Percentiles rank a stretch among this genome's conserved stretches.
Evolutionary conservation across 2,329 filamentous ascomycete genomes (phyloP).

Genomic region (Calonectria honghensis): DNA sequence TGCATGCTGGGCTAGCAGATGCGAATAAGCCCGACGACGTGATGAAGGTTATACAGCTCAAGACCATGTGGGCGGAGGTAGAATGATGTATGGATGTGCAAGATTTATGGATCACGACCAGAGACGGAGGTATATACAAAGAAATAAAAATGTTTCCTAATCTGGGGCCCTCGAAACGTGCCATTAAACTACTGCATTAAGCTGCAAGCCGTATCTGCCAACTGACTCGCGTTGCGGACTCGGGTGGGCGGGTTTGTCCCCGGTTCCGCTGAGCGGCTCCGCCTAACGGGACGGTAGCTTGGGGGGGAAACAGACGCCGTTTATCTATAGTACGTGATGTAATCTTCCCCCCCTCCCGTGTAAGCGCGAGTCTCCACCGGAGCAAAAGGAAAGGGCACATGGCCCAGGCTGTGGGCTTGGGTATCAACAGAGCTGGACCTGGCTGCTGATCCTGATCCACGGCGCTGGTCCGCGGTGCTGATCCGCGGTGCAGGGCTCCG

Average conservation of each 20-base stretch:
- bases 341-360: background rate
- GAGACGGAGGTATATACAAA: background rate
- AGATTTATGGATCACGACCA: background rate
- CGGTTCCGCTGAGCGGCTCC: background rate
- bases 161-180: background rate
- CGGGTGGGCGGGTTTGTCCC: background rate
- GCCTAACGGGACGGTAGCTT: background rate
- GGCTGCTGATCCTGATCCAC: background rate
- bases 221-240: background rate
- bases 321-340: background rate
- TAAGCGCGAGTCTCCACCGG: background rate
- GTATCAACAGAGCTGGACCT: background rate
- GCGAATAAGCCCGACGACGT: constrained; percentile 54
- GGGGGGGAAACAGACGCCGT: background rate
- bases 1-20: constrained; percentile 57
- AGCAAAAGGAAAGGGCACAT: background rate
- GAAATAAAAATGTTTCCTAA: background rate
- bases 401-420: background rate
- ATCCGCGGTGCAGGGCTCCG: background rate
- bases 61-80: constrained; percentile 57
- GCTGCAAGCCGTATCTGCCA: background rate
- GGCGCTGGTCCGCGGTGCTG: background rate
- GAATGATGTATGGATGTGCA: constrained; percentile 49
- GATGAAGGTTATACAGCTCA: constrained; percentile 54
- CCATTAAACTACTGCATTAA: background rate